phyloP scores from a whole-genome alignment of 768 basidiomycete genomes.

The Boletus subcaerulescens region DNA sequence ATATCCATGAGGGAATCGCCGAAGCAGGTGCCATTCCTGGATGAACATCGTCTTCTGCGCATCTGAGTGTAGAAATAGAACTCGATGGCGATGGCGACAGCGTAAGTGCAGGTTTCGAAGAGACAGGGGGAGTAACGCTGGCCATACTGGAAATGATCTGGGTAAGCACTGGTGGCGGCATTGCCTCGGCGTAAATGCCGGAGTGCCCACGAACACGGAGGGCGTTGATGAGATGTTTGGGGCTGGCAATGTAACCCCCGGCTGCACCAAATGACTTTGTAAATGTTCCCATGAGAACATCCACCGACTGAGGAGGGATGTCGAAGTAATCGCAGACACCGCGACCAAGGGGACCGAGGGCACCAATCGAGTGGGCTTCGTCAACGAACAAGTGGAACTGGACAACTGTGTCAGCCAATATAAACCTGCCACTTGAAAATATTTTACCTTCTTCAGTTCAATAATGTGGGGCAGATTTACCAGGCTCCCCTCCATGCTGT shows the following conservation, averaged over 20 bases:
- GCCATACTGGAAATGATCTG: constrained; percentile 93
- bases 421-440: constrained; percentile 11
- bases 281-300: constrained; percentile 98
- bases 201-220: constrained; percentile 81
- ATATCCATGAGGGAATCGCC: constrained; percentile 74
- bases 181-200: constrained; percentile 83
- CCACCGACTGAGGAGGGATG: constrained; percentile 74
- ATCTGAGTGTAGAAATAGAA: constrained; percentile 25
- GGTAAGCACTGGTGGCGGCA: constrained; percentile 88
- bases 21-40: constrained; percentile 69
- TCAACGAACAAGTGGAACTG: constrained; percentile 96
- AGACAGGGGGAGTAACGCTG: constrained; percentile 52
- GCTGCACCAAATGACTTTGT: constrained; percentile 94
- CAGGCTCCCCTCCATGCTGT: constrained; percentile 98
- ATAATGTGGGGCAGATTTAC: constrained; percentile 79
- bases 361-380: constrained; percentile 97
- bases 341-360: constrained; percentile 89
- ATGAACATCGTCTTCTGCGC: constrained; percentile 45
- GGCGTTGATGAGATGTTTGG: constrained; percentile 72
- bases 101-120: constrained; percentile 24
- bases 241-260: constrained; percentile 92
- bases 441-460: constrained; percentile 76
- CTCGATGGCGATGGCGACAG: constrained; percentile 34
- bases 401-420: neutral
- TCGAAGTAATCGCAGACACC: constrained; percentile 95